These are phyloP conservation scores for Vitis vinifera DNA, from an alignment of 164 flowering plant species.

Conservation along the genomic window ASM3070453v1 NC_081805.1:9881501-9882000, in stretches of 20 bases:
- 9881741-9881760: slow-evolving; percentile 39
- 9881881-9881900: slow-evolving; percentile 50
- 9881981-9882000: not conserved
- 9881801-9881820: slow-evolving; percentile 80
- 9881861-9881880: slow-evolving; percentile 97
- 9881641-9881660: no score
- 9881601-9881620: slow-evolving; percentile 77
- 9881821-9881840: slow-evolving; percentile 93
- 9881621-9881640: slow-evolving; percentile 53
- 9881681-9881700: not conserved
- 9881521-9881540: not conserved
- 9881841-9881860: slow-evolving; percentile 84
- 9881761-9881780: slow-evolving; percentile 94
- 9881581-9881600: slow-evolving; percentile 47
- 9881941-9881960: not conserved
- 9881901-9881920: not conserved
- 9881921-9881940: not conserved
- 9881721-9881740: not conserved
- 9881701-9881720: not conserved
- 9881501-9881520: slow-evolving; percentile 8
- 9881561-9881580: not conserved
- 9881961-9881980: not conserved
- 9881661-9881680: not conserved
- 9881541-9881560: slow-evolving; percentile 1
- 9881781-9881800: slow-evolving; percentile 92